phyloP scores from a whole-genome alignment of 495 filamentous ascomycete species.

The Glonium stellatum region DNA sequence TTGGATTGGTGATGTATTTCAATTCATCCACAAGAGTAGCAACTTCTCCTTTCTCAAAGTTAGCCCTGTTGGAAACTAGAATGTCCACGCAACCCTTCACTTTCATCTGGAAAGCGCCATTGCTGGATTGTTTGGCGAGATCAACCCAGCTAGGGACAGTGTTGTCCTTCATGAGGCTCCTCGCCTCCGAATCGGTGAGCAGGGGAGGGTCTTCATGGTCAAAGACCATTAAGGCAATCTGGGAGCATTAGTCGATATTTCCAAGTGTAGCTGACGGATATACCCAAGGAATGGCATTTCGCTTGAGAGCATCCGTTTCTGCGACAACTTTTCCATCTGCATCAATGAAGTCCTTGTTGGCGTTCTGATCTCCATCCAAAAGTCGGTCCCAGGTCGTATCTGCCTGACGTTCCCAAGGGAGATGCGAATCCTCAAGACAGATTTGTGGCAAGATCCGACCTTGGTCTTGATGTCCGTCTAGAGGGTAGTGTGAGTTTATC shows the following conservation, averaged over 20 bases:
- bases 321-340: not conserved
- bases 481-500: slow-evolving; percentile 40
- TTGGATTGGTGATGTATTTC: too few species aligned
- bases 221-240: slow-evolving; percentile 41
- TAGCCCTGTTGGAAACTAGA: not conserved
- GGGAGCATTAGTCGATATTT: slow-evolving; percentile 12
- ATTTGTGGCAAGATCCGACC: slow-evolving; percentile 42
- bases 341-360: not conserved
- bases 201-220: slow-evolving; percentile 10
- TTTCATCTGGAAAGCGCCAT: slow-evolving; percentile 5
- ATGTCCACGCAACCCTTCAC: slow-evolving; percentile 6
- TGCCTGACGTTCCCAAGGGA: slow-evolving; percentile 42
- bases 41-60: not conserved
- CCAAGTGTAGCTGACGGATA: not conserved
- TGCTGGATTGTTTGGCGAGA: not conserved
- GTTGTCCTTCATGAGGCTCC: too few species aligned
- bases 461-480: slow-evolving; percentile 36
- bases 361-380: not conserved
- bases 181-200: not conserved
- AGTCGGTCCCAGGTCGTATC: too few species aligned
- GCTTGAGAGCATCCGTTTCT: not conserved
- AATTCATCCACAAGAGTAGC: too few species aligned
- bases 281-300: not conserved
- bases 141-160: not conserved
- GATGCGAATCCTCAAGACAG: slow-evolving; percentile 43